These are phyloP conservation scores for Dianthus caryophyllus DNA, from an alignment of 148 eudicot genomes.

Conservation along the genomic window DNA sequence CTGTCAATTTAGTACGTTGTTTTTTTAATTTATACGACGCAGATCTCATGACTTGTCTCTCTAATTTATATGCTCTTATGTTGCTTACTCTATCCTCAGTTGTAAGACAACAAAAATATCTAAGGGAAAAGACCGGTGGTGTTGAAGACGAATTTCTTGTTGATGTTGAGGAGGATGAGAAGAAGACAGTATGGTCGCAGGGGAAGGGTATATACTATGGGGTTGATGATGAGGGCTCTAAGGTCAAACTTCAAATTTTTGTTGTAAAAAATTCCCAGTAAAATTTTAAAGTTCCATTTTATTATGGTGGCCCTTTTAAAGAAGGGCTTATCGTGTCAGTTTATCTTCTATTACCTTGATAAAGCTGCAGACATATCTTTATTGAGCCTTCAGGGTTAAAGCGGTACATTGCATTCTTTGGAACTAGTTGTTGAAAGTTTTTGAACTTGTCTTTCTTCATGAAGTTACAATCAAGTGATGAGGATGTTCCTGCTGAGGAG, in stretches of 20 bases:
- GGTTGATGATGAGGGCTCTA: slow-evolving; percentile 43
- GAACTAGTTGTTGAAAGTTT: background rate
- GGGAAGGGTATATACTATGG: slow-evolving; percentile 30
- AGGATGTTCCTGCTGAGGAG: slow-evolving; percentile 57
- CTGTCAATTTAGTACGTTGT: background rate
- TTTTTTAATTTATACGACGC: background rate
- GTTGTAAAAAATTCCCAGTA: background rate
- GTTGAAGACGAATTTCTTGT: slow-evolving; percentile 68
- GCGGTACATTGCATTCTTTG: background rate
- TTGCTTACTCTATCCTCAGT: slow-evolving; percentile 44
- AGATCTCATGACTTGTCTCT: background rate
- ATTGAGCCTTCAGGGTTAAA: background rate
- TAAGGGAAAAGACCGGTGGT: slow-evolving; percentile 54
- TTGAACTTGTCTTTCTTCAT: slow-evolving; percentile 17
- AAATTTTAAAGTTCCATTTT: background rate
- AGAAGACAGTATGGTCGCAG: slow-evolving; percentile 47
- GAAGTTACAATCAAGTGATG: slow-evolving; percentile 64
- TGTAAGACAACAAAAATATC: slow-evolving; percentile 44
- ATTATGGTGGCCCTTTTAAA: background rate
- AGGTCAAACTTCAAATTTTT: slow-evolving; percentile 34
- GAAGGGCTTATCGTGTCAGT: background rate
- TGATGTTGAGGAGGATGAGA: slow-evolving; percentile 58
- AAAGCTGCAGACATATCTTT: background rate
- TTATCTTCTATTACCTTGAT: background rate
- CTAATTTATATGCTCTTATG: slow-evolving; percentile 6